phyloP scores from a whole-genome alignment of 1,284 basidiomycete genomes.

The Apiotrichum gamsii region DNA sequence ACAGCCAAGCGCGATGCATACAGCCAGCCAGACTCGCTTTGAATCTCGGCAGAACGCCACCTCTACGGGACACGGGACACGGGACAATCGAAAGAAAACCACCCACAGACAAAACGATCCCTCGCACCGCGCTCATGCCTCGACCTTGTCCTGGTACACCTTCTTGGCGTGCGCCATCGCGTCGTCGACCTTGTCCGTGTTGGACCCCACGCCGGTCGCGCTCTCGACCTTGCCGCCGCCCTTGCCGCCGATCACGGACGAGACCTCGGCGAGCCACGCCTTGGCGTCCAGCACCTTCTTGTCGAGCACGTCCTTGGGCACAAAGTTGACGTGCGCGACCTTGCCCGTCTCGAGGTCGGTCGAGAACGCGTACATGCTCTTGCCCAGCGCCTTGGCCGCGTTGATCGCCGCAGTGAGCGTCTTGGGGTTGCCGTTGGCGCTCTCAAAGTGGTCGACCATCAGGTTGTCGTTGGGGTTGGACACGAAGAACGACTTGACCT shows the following conservation, averaged over 20 bases:
- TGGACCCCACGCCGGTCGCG: slow-evolving; percentile 75
- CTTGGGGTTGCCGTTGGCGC: slow-evolving; percentile 66
- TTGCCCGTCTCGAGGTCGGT: slow-evolving; percentile 63
- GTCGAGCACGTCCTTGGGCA: slow-evolving; percentile 60
- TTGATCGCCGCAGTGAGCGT: slow-evolving; percentile 58
- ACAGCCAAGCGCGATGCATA: too few relatives aligned
- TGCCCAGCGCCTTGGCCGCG: slow-evolving; percentile 65
- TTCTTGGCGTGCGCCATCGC: slow-evolving; percentile 56
- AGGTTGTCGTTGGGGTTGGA: slow-evolving; percentile 63
- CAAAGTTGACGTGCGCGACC: slow-evolving; percentile 80
- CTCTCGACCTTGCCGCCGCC: slow-evolving; percentile 88
- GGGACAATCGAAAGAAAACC: too few relatives aligned
- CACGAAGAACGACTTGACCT: slow-evolving; percentile 65
- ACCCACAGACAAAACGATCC: too few relatives aligned
- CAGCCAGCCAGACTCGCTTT: too few relatives aligned
- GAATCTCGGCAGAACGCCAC: too few relatives aligned
- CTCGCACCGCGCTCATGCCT: slow-evolving; percentile 9
- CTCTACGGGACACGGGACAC: too few relatives aligned
- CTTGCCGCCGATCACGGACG: slow-evolving; percentile 78
- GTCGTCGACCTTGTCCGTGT: slow-evolving; percentile 61
- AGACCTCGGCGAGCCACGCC: slow-evolving; percentile 71
- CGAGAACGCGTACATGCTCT: slow-evolving; percentile 84
- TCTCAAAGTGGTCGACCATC: slow-evolving; percentile 64
- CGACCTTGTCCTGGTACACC: slow-evolving; percentile 27
- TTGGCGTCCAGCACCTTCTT: slow-evolving; percentile 65